Conservation (phyloP, 352 stramenopile genomes). For the Globisporangium paroecandrum region DNA sequence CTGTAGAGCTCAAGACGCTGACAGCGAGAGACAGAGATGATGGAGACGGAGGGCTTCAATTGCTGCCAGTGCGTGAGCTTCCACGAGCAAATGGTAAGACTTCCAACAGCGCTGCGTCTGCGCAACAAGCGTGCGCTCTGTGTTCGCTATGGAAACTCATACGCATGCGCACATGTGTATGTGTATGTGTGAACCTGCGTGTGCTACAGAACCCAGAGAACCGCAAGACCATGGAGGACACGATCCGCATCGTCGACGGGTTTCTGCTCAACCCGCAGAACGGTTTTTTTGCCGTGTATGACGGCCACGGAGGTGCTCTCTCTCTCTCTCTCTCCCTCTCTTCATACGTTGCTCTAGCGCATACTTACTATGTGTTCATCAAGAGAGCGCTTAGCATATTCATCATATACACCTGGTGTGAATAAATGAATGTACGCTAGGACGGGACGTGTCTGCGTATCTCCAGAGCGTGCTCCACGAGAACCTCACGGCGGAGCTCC, state of each 20-base stretch:
- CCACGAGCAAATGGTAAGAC: constrained; percentile 71
- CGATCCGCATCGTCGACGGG: constrained; percentile 65
- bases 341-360: neutral
- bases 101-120: neutral
- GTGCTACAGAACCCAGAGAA: constrained; percentile 56
- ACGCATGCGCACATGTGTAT: neutral
- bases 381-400: neutral
- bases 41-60: constrained; percentile 26
- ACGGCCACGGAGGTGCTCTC: constrained; percentile 66
- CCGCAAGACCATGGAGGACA: constrained; percentile 84
- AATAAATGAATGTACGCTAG: constrained; percentile 20
- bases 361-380: neutral
- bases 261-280: constrained; percentile 49
- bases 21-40: neutral
- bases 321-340: neutral
- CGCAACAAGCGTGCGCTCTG: neutral
- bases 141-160: neutral
- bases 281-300: constrained; percentile 78
- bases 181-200: neutral
- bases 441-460: constrained; percentile 63
- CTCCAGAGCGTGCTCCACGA: constrained; percentile 65
- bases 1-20: neutral
- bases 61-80: constrained; percentile 69
- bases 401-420: neutral
- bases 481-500: constrained; percentile 52